These are phyloP conservation scores for Trichosanthes truncata DNA, from an alignment of 306 rosid species.

Conservation along the genomic window DNA sequence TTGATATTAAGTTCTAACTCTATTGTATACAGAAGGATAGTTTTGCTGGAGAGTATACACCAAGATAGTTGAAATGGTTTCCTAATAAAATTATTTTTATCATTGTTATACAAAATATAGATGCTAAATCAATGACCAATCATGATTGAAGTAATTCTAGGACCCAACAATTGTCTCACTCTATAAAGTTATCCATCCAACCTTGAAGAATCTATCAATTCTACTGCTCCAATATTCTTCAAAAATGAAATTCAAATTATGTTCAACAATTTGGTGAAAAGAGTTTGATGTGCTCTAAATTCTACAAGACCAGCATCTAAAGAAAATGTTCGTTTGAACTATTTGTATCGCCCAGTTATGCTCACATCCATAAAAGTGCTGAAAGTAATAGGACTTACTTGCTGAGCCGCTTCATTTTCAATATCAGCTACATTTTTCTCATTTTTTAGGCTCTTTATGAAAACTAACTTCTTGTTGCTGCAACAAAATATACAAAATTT, in stretches of 20 bases:
- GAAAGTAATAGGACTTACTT: conserved; percentile 28
- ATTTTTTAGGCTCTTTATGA: conserved; percentile 20
- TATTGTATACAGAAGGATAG: too few relatives aligned
- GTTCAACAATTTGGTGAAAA: not conserved
- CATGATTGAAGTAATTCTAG: not conserved
- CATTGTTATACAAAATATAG: too few relatives aligned
- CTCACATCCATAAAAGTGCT: not conserved
- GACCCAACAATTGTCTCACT: not conserved
- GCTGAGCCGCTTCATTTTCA: conserved; percentile 22
- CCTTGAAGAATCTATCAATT: too few relatives aligned
- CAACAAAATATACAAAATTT: conserved; percentile 11
- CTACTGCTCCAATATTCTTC: conserved; percentile 3
- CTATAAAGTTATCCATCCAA: too few relatives aligned
- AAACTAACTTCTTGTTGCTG: conserved; percentile 27
- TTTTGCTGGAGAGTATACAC: too few relatives aligned
- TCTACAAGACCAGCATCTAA: conserved; percentile 19
- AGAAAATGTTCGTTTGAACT: not conserved
- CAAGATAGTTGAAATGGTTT: too few relatives aligned
- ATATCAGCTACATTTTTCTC: conserved; percentile 12
- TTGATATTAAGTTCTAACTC: too few relatives aligned
- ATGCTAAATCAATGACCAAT: too few relatives aligned
- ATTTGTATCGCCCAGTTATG: not conserved
- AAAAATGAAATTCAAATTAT: not conserved
- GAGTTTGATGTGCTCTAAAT: not conserved
- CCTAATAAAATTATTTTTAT: too few relatives aligned